Evolutionary conservation across 345 rosid genomes (phyloP).

Genomic region (Camelina neglecta): DNA sequence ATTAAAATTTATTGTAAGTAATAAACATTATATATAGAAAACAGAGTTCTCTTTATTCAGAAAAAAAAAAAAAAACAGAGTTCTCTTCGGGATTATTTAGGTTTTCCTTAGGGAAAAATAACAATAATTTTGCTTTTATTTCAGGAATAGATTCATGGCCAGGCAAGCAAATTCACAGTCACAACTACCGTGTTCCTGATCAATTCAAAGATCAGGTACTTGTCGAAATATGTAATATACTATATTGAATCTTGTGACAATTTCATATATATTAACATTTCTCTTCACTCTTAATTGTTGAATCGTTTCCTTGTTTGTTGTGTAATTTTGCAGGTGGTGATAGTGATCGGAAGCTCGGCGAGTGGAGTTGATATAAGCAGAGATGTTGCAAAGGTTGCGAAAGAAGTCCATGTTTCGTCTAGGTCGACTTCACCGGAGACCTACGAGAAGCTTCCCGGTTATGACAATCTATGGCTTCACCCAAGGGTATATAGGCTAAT

Average conservation of each 20-base stretch:
- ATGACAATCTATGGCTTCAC: conserved; percentile 75
- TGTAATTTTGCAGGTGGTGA: conserved; percentile 54
- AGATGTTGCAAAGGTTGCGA: conserved; percentile 73
- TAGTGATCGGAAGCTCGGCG: conserved; percentile 73
- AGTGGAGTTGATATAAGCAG: conserved; percentile 78
- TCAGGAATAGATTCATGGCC: conserved; percentile 66
- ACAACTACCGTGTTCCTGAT: conserved; percentile 73
- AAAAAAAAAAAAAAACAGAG: not conserved
- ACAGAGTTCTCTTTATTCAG: not conserved
- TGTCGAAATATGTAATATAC: conserved; percentile 1
- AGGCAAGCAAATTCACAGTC: conserved; percentile 91
- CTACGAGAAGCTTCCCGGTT: conserved; percentile 55
- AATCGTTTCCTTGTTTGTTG: conserved; percentile 16
- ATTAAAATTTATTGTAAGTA: not conserved
- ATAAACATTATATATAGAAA: not conserved
- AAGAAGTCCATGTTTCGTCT: conserved; percentile 80
- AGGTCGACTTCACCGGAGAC: conserved; percentile 64
- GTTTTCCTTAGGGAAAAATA: not conserved
- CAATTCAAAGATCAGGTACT: conserved; percentile 70
- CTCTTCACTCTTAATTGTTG: conserved; percentile 2
- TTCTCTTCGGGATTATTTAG: not conserved
- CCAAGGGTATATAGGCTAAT: conserved; percentile 62
- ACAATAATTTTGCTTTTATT: not conserved
- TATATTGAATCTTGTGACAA: conserved; percentile 2
- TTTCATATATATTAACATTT: not conserved